Percentiles rank a stretch among this genome's conserved stretches.
Conservation (phyloP, 2,329 filamentous ascomycete species). For the Fusarium keratoplasticum region DNA sequence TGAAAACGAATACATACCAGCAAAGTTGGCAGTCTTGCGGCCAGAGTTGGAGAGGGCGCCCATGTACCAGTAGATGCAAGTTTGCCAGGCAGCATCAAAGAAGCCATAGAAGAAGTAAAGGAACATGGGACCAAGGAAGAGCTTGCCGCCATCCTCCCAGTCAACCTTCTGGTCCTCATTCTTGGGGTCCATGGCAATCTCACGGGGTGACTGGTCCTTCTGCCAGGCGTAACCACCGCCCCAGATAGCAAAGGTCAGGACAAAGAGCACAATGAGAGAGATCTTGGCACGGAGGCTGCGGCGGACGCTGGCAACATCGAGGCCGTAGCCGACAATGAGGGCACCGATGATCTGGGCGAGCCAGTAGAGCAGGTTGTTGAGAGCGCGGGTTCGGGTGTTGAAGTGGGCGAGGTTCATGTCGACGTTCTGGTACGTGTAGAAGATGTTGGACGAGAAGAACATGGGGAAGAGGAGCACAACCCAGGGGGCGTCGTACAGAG, state of each 20-base stretch:
- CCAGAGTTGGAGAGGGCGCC: constrained; percentile 90
- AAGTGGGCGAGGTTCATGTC: constrained; percentile 66
- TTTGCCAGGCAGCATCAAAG: constrained; percentile 75
- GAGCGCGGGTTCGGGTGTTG: constrained; percentile 65
- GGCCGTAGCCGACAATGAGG: constrained; percentile 57
- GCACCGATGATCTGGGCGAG: constrained; percentile 67
- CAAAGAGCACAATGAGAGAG: constrained; percentile 60
- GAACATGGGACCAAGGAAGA: constrained; percentile 72
- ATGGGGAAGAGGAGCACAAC: constrained; percentile 58
- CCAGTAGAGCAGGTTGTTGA: constrained; percentile 67
- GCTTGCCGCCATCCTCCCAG: constrained; percentile 56
- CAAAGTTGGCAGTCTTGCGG: constrained; percentile 89
- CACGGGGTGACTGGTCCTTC: constrained; percentile 61
- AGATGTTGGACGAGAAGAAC: constrained; percentile 67
- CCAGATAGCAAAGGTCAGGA: constrained; percentile 65
- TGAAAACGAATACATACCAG: constrained; percentile 30
- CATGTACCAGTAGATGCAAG: constrained; percentile 71
- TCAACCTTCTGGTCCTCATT: constrained; percentile 52
- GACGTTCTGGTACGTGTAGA: constrained; percentile 69
- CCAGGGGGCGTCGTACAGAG: constrained; percentile 50
- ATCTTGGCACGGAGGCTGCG: constrained; percentile 59
- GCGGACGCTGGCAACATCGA: constrained; percentile 57
- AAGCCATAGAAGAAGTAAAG: constrained; percentile 78
- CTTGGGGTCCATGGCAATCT: constrained; percentile 54
- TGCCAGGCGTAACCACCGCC: constrained; percentile 75